A percentile compares a stretch with the other conserved stretches of the same genome.
phyloP scores from a whole-genome alignment of 1,284 basidiomycete species.

The Apiotrichum akiyoshidainum region DNA sequence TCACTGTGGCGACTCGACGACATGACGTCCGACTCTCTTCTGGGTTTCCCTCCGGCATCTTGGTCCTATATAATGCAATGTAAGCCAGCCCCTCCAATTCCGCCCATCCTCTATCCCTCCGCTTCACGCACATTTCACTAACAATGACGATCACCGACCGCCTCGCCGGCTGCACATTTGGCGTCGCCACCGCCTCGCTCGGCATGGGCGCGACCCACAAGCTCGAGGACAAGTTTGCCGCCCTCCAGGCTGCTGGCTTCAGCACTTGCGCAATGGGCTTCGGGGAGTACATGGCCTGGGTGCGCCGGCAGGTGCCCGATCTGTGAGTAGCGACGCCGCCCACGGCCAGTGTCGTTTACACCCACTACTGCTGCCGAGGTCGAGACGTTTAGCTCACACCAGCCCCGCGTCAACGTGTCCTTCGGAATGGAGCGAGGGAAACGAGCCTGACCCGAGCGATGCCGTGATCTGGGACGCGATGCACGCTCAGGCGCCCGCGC shows the following conservation, averaged over 20 bases:
- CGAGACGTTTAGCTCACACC: background rate
- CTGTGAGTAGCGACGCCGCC: no score
- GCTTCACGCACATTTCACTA: no score
- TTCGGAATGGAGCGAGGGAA: constrained; percentile 12
- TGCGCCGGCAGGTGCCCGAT: constrained; percentile 14
- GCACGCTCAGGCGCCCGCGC: constrained; percentile 8
- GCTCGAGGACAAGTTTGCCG: constrained; percentile 23
- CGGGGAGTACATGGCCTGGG: constrained; percentile 23
- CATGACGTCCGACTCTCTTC: no score
- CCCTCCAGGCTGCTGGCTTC: constrained; percentile 21
- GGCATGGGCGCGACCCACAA: constrained; percentile 20
- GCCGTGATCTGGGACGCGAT: constrained; percentile 13
- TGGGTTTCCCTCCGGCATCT: no score
- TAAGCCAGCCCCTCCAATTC: no score
- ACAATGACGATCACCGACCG: background rate
- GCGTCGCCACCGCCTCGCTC: constrained; percentile 21
- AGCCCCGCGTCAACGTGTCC: constrained; percentile 17
- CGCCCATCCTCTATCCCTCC: no score
- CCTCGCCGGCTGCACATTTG: background rate
- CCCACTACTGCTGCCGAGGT: no score
- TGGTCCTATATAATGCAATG: no score
- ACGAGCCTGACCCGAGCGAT: constrained; percentile 23
- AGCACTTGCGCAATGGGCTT: constrained; percentile 19
- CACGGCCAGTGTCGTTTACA: no score
- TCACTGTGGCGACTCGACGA: no score